Evolutionary conservation across 176 grass and related monocot genomes (phyloP), one percentile per base, ranked within the genome.

Genomic region (Avena eriantha): DNA sequence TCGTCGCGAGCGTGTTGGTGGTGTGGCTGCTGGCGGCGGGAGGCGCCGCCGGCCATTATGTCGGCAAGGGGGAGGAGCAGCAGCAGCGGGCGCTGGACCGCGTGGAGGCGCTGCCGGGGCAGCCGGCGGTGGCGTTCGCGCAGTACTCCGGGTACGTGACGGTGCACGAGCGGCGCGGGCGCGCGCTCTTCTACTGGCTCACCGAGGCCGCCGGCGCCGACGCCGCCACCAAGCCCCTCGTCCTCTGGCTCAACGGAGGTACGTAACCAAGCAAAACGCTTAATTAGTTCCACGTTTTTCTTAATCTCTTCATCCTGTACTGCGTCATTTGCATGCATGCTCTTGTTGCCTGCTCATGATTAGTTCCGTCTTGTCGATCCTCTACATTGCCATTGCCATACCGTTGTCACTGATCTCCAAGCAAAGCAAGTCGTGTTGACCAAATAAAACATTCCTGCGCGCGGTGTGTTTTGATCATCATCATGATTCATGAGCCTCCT

Each of bases 171-270:
- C 73, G 41, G 76, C 77, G 60, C 29, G 97, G 94, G 0, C 93
- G 97, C 59, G 94, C 97, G 39, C 97, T 99, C 87, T 99, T 99
- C 94, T 99, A 99, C 86, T 99, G 97, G 97, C 94, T 99, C 19
- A 99, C 92, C 9, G 97, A 99, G 83, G 90, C 97, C 79, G 75
- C 47, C 78, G 77, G 34, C 78, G 73, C 14, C 48, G 88, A 75
- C 74, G 71, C 92, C 4, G 82, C 90, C 36, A 69, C n/a, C 47
- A 99, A 96, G 89, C 94, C 97, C 7, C 94, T 99, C 11, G 94
- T 99, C 83, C 92, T 99, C 67, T 99, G 97, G 97, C 94, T 99
- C 71, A 99, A 99, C 89, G 97, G 97, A 94, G 97, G 97, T 99
- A 14, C 88, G 39, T 9, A 6, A 57, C 4, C 46, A 22, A 21